phyloP scores from a whole-genome alignment of 176 grass and related monocot species.

The Stipa capillata region DNA sequence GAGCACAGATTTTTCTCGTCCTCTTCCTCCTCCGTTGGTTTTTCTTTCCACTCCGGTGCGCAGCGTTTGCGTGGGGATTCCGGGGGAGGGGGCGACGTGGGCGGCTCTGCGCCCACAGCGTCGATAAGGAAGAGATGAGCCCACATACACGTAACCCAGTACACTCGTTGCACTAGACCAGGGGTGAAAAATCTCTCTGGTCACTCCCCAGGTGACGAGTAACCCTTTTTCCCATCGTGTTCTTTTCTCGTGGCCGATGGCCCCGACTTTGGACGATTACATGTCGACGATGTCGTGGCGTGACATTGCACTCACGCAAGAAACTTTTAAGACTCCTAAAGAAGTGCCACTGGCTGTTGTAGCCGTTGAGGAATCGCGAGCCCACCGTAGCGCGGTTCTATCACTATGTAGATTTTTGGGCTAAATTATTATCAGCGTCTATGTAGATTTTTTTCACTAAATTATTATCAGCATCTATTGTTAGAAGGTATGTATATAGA shows the following conservation, averaged over 20 bases:
- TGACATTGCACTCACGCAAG: not conserved
- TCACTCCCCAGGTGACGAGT: too few species aligned
- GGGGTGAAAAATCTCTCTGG: not conserved
- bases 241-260: not conserved
- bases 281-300: conserved; percentile 1
- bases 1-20: conserved; percentile 13
- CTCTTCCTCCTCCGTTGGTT: not conserved
- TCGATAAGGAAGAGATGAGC: conserved; percentile 38
- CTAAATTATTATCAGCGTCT: too few species aligned
- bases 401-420: too few species aligned
- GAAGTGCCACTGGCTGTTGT: not conserved
- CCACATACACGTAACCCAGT: not conserved
- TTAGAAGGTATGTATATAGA: too few species aligned
- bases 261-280: not conserved
- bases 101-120: conserved; percentile 24
- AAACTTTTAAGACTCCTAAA: not conserved
- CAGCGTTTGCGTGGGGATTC: conserved; percentile 38
- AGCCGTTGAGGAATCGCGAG: too few species aligned
- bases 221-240: too few species aligned
- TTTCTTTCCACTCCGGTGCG: conserved; percentile 1
- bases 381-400: too few species aligned
- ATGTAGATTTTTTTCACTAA: too few species aligned
- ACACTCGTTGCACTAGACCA: too few species aligned
- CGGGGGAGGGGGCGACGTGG: conserved; percentile 20
- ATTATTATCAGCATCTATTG: too few species aligned